phyloP scores from a whole-genome alignment of 257 asterid genomes.

The Penstemon newberryi region DNA sequence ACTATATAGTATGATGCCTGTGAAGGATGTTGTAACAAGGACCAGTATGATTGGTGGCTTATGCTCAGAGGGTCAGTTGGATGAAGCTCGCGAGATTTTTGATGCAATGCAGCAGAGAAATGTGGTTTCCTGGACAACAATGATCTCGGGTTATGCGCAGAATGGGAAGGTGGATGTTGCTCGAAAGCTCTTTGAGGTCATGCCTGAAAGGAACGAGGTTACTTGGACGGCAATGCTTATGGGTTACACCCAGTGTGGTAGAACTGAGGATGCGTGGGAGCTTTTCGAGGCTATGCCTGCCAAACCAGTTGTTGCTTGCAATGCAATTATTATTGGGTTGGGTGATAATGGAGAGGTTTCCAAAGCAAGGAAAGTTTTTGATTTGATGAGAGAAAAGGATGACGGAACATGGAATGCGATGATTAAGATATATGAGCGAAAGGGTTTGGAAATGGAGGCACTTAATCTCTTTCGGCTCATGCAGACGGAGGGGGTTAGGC shows the following conservation, averaged over 20 bases:
- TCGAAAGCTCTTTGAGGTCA: slow-evolving; percentile 78
- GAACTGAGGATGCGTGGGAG: slow-evolving; percentile 60
- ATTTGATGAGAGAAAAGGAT: slow-evolving; percentile 57
- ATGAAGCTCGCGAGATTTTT: slow-evolving; percentile 68
- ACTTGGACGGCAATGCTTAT: slow-evolving; percentile 79
- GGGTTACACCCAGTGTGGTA: slow-evolving; percentile 60
- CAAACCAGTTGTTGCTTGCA: slow-evolving; percentile 54
- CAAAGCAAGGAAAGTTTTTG: slow-evolving; percentile 55
- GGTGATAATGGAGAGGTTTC: slow-evolving; percentile 53
- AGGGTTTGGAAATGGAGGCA: slow-evolving; percentile 62
- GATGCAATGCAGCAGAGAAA: slow-evolving; percentile 52
- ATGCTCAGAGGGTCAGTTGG: slow-evolving; percentile 59
- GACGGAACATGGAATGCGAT: slow-evolving; percentile 71
- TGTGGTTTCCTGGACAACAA: slow-evolving; percentile 74
- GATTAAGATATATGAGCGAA: slow-evolving; percentile 64
- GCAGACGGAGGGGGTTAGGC: slow-evolving; percentile 53
- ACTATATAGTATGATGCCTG: slow-evolving; percentile 59
- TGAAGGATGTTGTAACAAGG: slow-evolving; percentile 56
- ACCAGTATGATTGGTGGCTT: slow-evolving; percentile 76
- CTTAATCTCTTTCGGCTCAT: slow-evolving; percentile 53
- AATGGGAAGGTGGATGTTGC: slow-evolving; percentile 66
- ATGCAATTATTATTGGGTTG: slow-evolving; percentile 57
- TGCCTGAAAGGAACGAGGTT: slow-evolving; percentile 76
- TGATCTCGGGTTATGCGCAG: slow-evolving; percentile 68
- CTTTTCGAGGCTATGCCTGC: slow-evolving; percentile 60